Evolutionary conservation across 2,329 filamentous ascomycete genomes (phyloP).

Genomic region (Fonsecaea monophora): DNA sequence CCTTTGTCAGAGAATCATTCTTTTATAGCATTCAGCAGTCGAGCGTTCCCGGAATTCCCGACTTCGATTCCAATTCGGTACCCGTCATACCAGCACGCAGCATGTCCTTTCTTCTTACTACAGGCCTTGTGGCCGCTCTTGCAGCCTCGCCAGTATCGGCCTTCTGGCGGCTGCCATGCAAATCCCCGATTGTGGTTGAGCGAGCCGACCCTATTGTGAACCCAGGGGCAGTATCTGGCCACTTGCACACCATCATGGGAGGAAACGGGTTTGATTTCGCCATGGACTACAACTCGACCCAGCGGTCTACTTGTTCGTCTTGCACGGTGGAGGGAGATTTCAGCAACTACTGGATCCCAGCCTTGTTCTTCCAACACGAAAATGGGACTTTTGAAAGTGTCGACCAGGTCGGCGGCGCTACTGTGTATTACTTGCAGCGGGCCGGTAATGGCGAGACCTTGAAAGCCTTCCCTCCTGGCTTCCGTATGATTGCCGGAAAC

Average conservation of each 20-base stretch:
- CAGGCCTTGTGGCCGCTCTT: conserved; percentile 34
- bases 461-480: conserved; percentile 71
- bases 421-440: conserved; percentile 66
- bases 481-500: conserved; percentile 75
- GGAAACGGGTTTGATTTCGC: conserved; percentile 72
- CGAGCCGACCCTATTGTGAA: conserved; percentile 69
- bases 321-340: conserved; percentile 72
- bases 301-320: conserved; percentile 71
- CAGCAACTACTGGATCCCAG: conserved; percentile 79
- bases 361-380: conserved; percentile 70
- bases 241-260: conserved; percentile 75
- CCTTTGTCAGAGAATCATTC: conserved; percentile 28
- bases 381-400: conserved; percentile 71
- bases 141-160: conserved; percentile 39
- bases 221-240: conserved; percentile 64
- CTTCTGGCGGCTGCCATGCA: conserved; percentile 42
- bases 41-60: conserved; percentile 25
- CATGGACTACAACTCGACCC: conserved; percentile 44
- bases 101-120: conserved; percentile 33
- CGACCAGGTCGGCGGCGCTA: conserved; percentile 60
- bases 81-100: conserved; percentile 11
- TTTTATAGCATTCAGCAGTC: conserved; percentile 26
- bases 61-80: neutral
- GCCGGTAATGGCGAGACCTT: conserved; percentile 67
- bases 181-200: conserved; percentile 44